Evolutionary conservation across 1,284 basidiomycete genomes (phyloP), one percentile per base, ranked within the genome.

Genomic region (Xerocomus nothofagi): DNA sequence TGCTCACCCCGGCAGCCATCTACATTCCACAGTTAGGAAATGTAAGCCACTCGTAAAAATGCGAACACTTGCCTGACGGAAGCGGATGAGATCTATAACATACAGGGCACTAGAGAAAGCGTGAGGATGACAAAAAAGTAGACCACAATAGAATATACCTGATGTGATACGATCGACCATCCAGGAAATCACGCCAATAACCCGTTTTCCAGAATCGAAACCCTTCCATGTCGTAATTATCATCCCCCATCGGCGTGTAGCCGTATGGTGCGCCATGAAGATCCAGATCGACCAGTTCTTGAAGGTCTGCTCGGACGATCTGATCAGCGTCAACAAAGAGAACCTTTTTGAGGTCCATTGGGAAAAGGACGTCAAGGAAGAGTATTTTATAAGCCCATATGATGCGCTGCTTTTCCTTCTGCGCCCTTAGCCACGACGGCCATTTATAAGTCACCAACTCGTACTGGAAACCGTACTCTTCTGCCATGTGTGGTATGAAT

Each of bases 351-450:
- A 99, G 80, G 70, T 96, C 92, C 84, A 98, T 91, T 3, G 96
- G 96, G 81, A 99, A 99, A 6, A 99, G 80, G 7, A 98, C 95
- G 62, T 99, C 96, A 24, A 99, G 82, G 80, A 99, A 99, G 32
- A 99, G 82, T 55, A 99, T 99, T 74, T 99, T 99, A 78, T 98
- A 98, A n/a, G 91, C 97, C 96, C 96, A 99, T 61, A 99, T 99
- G 50, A 94, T 90, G 18, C 96, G 81, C 69, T 99, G 96, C 70
- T 99, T 99, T 72, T 99, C 96, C 49, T 86, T 94, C 68, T 98
- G 96, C 10, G 83, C 81, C n/a, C 93, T 88, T 12, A 99, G 78
- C 96, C 96, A 99, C 3, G 89, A 88, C 0, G 96, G 97, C 96
- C 96, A 99, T 63, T 97, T 98, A 76, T 98, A 99, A 0, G 96